A percentile compares a stretch with the other conserved stretches of the same genome.
These are phyloP conservation scores for Umbilicus rupestris DNA, from an alignment of 164 flowering plant species.

Conservation along the genomic window DNA sequence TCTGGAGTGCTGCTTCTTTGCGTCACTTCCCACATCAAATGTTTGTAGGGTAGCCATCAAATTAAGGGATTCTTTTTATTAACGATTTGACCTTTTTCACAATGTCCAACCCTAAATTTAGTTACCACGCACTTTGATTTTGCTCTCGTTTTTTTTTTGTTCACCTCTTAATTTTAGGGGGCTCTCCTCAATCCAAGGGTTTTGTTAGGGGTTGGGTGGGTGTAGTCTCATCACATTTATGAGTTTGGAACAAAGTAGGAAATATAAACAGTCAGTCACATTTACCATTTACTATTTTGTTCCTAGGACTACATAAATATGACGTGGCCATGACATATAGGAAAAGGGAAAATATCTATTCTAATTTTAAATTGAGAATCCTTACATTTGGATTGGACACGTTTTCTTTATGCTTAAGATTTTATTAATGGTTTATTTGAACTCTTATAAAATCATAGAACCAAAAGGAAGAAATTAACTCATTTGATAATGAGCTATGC, in stretches of 20 bases:
- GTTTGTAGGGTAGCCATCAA: constrained; percentile 1
- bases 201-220: not conserved
- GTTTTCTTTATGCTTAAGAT: too few species aligned
- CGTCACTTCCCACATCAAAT: not conserved
- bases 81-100: not conserved
- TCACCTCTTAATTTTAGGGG: constrained; percentile 5
- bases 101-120: not conserved
- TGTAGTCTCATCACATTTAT: not conserved
- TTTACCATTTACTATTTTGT: not conserved
- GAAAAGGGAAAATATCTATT: too few species aligned
- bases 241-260: not conserved
- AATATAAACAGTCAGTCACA: not conserved
- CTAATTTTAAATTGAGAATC: too few species aligned
- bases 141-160: not conserved
- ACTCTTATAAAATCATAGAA: too few species aligned
- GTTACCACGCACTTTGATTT: not conserved
- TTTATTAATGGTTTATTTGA: too few species aligned
- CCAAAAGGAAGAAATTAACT: too few species aligned
- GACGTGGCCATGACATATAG: too few species aligned
- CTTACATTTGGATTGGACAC: too few species aligned
- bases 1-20: constrained; percentile 2
- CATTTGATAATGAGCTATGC: too few species aligned
- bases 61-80: not conserved
- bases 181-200: not conserved
- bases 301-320: too few species aligned